Evolutionary conservation across 2,329 filamentous ascomycete genomes (phyloP).

Genomic region (Zelopaecilomyces penicillatus): DNA sequence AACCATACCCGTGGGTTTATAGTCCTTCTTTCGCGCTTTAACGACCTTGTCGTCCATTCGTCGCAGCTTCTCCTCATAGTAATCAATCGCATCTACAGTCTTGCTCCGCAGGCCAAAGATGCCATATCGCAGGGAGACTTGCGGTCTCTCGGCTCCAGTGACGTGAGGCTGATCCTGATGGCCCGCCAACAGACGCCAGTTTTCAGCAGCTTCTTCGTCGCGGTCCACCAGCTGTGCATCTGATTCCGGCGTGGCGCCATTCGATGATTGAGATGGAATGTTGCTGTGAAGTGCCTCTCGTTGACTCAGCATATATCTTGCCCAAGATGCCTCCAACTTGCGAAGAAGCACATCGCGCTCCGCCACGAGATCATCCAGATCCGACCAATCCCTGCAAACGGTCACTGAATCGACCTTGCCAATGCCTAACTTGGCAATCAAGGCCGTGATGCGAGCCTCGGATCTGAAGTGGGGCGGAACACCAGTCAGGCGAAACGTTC

Average conservation of each 20-base stretch:
- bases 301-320: conserved; percentile 44
- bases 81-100: conserved; percentile 83
- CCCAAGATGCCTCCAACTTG: conserved; percentile 77
- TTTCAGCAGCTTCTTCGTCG: conserved; percentile 44
- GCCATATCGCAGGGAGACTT: conserved; percentile 69
- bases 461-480: conserved; percentile 73
- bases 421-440: conserved; percentile 81
- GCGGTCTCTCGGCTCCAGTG: conserved; percentile 49
- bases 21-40: conserved; percentile 64
- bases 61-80: conserved; percentile 81
- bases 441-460: conserved; percentile 73
- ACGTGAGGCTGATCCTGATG: conserved; percentile 22
- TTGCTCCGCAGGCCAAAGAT: conserved; percentile 62
- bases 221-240: conserved; percentile 24
- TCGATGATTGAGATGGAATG: neutral
- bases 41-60: conserved; percentile 68
- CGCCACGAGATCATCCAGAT: conserved; percentile 66
- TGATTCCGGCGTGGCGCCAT: conserved; percentile 11
- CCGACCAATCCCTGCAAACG: conserved; percentile 78
- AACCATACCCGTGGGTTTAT: conserved; percentile 70
- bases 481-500: conserved; percentile 84
- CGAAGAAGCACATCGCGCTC: conserved; percentile 57
- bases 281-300: conserved; percentile 6
- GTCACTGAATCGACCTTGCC: conserved; percentile 84
- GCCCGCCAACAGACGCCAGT: conserved; percentile 50